These are phyloP conservation scores for Vigna trinervia DNA, from an alignment of 306 rosid genomes.

Conservation along the genomic window DNA sequence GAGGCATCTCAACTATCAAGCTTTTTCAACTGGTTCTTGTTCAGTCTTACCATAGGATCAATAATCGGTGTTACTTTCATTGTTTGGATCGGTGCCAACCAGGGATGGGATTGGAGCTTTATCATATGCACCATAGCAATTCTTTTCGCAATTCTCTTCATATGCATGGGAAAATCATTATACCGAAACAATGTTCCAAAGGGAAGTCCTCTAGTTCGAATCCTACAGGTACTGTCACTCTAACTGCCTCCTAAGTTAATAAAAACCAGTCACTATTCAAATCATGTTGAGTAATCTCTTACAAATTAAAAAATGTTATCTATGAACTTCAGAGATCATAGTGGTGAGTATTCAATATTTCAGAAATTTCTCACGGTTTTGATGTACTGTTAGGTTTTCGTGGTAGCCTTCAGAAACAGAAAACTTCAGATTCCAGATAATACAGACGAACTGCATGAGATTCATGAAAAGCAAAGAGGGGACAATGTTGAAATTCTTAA, in stretches of 20 bases:
- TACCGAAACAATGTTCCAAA: slow-evolving; percentile 65
- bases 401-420: slow-evolving; percentile 63
- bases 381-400: slow-evolving; percentile 60
- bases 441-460: slow-evolving; percentile 61
- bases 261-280: no score
- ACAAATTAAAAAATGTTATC: background rate
- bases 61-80: slow-evolving; percentile 71
- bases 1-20: slow-evolving; percentile 71
- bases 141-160: slow-evolving; percentile 42
- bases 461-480: slow-evolving; percentile 53
- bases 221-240: slow-evolving; percentile 57
- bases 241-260: background rate
- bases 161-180: slow-evolving; percentile 66
- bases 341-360: background rate
- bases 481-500: slow-evolving; percentile 57
- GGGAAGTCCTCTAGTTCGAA: slow-evolving; percentile 75
- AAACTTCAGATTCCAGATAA: slow-evolving; percentile 63
- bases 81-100: slow-evolving; percentile 67
- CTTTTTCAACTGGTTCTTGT: slow-evolving; percentile 85
- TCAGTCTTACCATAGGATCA: slow-evolving; percentile 74
- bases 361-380: background rate
- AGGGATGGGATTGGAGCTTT: slow-evolving; percentile 80
- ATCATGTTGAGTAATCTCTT: background rate
- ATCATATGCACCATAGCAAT: slow-evolving; percentile 52
- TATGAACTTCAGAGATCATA: background rate